A percentile compares a stretch with the other conserved stretches of the same genome.
phyloP scores from a whole-genome alignment of 345 rosid species.

The Eucalyptus fibrosa region DNA sequence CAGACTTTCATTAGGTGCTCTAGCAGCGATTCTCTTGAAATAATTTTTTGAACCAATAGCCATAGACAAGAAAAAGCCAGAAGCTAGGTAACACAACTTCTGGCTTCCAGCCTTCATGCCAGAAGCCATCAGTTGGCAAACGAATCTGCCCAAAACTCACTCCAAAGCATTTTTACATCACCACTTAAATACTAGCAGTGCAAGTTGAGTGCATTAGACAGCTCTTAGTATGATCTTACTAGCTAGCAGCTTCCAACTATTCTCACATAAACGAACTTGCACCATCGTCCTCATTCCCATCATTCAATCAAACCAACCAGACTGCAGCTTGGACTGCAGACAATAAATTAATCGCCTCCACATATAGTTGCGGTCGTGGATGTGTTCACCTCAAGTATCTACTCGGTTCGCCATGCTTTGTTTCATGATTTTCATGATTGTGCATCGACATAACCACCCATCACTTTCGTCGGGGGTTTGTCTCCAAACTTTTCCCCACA shows the following conservation, averaged over 20 bases:
- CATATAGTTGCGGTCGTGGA: background rate
- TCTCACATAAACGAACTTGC: background rate
- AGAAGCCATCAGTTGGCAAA: background rate
- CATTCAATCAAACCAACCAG: background rate
- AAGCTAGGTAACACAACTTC: background rate
- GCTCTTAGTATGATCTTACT: background rate
- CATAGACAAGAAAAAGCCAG: background rate
- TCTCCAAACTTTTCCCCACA: background rate
- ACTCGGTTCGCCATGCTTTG: background rate
- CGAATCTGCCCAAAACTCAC: background rate
- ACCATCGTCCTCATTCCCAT: background rate
- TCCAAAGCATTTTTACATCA: background rate
- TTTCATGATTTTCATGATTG: background rate
- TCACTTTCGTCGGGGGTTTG: background rate
- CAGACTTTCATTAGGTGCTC: too few relatives aligned
- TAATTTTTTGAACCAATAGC: background rate
- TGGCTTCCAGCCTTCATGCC: background rate
- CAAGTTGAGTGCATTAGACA: background rate
- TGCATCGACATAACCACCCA: background rate
- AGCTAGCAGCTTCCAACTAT: background rate
- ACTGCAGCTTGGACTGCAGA: background rate
- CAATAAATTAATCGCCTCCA: background rate
- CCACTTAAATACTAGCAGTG: background rate
- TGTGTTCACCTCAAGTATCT: background rate
- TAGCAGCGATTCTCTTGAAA: background rate